Conservation (phyloP, 1,284 basidiomycete species). For the Wallemia hederae region DNA sequence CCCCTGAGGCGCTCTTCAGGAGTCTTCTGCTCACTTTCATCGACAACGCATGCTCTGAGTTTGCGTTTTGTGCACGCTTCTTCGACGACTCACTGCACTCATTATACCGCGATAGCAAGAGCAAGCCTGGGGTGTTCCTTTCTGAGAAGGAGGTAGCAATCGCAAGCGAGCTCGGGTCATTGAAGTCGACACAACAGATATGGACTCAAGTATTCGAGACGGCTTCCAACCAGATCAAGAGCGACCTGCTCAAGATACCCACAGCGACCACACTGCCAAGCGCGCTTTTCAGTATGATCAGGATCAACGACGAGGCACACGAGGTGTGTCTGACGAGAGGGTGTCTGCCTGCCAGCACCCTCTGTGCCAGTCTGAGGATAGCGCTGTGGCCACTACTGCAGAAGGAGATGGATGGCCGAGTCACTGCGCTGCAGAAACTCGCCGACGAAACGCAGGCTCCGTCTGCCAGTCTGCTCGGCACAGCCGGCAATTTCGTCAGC, state of each 20-base stretch:
- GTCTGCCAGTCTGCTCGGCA: background rate
- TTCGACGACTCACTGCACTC: conserved; percentile 1
- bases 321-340: background rate
- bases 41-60: background rate
- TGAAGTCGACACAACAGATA: background rate
- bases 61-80: background rate
- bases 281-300: background rate
- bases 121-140: background rate
- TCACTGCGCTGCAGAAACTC: background rate
- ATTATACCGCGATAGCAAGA: background rate
- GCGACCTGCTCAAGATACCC: background rate
- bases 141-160: background rate
- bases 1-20: background rate
- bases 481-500: background rate
- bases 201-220: background rate
- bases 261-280: background rate
- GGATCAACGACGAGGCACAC: background rate
- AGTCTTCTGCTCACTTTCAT: background rate
- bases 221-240: background rate
- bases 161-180: background rate
- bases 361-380: background rate
- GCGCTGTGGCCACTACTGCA: background rate
- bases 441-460: background rate
- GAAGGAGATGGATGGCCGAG: background rate
- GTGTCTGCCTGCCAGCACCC: background rate